Evolutionary conservation across 768 basidiomycete species (phyloP).

Genomic region (Macrolepiota dolichaula): DNA sequence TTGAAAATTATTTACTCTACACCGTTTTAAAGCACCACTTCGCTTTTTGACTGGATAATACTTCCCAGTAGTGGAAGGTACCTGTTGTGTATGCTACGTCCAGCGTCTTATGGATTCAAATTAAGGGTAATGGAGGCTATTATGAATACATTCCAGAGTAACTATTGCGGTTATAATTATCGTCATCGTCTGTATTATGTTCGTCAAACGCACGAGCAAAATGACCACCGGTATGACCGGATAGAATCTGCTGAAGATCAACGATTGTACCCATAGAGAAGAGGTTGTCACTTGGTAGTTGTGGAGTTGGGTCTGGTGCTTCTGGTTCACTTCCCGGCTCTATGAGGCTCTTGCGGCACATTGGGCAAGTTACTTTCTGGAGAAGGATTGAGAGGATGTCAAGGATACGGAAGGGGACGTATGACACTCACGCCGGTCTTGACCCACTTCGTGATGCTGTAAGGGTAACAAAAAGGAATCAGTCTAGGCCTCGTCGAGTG

Average conservation of each 20-base stretch:
- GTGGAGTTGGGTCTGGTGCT: not conserved
- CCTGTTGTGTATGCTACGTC: not conserved
- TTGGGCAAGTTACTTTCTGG: constrained; percentile 15
- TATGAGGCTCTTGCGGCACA: constrained; percentile 14
- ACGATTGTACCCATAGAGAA: not conserved
- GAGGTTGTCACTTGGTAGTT: not conserved
- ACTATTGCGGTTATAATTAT: constrained; percentile 26
- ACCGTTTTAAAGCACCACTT: not conserved
- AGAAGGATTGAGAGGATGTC: not conserved
- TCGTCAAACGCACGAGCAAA: not conserved
- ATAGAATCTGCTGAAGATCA: not conserved
- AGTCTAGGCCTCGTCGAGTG: not conserved
- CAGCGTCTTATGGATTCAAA: not conserved
- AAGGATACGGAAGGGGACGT: not conserved
- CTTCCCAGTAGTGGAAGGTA: not conserved
- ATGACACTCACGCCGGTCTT: constrained; percentile 45
- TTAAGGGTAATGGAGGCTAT: constrained; percentile 5
- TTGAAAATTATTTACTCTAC: constrained; percentile 1
- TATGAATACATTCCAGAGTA: constrained; percentile 62
- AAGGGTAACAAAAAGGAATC: not conserved
- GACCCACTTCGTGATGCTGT: constrained; percentile 65
- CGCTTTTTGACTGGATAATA: not conserved
- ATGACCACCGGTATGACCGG: not conserved
- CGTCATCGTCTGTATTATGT: not conserved
- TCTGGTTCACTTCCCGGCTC: constrained; percentile 12